These are phyloP conservation scores for Fusarium sarcochroum DNA, from an alignment of 2,329 filamentous ascomycete species.

Conservation along the genomic window DNA sequence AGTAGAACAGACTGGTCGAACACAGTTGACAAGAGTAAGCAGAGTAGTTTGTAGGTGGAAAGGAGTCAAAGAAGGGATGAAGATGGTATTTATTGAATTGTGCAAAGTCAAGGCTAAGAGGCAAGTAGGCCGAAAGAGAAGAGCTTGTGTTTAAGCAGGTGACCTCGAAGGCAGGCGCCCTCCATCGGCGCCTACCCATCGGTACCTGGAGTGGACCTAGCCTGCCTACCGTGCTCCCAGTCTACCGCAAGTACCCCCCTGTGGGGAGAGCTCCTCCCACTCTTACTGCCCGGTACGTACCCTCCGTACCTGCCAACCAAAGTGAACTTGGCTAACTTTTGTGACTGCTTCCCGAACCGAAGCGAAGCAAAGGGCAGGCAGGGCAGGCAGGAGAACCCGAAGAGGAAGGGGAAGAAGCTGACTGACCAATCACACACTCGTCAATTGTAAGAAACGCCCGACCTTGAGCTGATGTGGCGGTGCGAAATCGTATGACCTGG, in stretches of 20 bases:
- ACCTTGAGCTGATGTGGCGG: conserved; percentile 49
- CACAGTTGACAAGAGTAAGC: conserved; percentile 1
- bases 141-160: conserved; percentile 29
- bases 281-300: background rate
- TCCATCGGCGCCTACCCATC: background rate
- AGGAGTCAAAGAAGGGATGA: background rate
- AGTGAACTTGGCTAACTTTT: conserved; percentile 18
- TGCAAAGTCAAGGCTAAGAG: conserved; percentile 7
- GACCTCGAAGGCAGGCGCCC: conserved; percentile 16
- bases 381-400: conserved; percentile 42
- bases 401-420: conserved; percentile 9
- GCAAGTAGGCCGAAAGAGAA: conserved; percentile 3
- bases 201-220: conserved; percentile 35
- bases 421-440: conserved; percentile 32
- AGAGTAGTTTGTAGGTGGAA: conserved; percentile 2
- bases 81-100: conserved; percentile 18
- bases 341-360: conserved; percentile 28
- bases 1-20: conserved; percentile 1
- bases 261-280: background rate
- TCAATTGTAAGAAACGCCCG: conserved; percentile 46
- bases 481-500: conserved; percentile 49
- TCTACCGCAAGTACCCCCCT: conserved; percentile 17
- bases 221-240: conserved; percentile 16
- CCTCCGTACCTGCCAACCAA: no score
- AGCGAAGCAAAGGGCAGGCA: conserved; percentile 4